Evolutionary conservation across 1,284 basidiomycete species (phyloP).

Genomic region (Ustilago sp.): DNA sequence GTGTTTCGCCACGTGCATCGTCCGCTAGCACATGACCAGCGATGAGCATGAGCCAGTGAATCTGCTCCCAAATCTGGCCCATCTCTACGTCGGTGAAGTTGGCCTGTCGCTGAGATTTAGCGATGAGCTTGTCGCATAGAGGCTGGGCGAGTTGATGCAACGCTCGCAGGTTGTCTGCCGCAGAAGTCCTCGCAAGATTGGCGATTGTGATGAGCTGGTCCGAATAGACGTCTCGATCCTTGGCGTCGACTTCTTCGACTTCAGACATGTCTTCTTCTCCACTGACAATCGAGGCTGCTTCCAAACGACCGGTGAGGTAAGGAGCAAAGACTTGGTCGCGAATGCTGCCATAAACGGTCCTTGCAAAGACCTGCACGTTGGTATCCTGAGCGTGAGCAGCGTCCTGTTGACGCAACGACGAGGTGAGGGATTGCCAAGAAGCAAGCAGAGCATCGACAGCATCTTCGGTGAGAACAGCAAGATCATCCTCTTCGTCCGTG

Average conservation of each 20-base stretch:
- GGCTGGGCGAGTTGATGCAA: conserved; percentile 34
- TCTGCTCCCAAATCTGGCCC: conserved; percentile 62
- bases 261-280: conserved; percentile 49
- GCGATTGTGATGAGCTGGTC: conserved; percentile 63
- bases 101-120: conserved; percentile 35
- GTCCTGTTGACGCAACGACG: conserved; percentile 30
- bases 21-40: conserved; percentile 61
- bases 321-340: conserved; percentile 56
- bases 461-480: conserved; percentile 52
- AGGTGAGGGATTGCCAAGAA: conserved; percentile 45
- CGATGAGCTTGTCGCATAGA: conserved; percentile 40
- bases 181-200: conserved; percentile 50
- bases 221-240: conserved; percentile 60
- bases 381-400: conserved; percentile 23
- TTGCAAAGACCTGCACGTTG: conserved; percentile 32
- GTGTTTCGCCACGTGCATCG: conserved; percentile 52
- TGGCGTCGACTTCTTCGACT: conserved; percentile 46
- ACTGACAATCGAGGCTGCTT: conserved; percentile 36
- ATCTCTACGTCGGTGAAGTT: conserved; percentile 23
- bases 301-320: conserved; percentile 57
- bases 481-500: conserved; percentile 54
- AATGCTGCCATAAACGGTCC: conserved; percentile 47
- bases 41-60: conserved; percentile 63
- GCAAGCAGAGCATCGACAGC: conserved; percentile 44
- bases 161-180: conserved; percentile 30